Percentiles rank a stretch among this genome's conserved stretches.
These are phyloP conservation scores for Pythium periplocum DNA, from an alignment of 352 stramenopile species.

Conservation along the genomic window DNA sequence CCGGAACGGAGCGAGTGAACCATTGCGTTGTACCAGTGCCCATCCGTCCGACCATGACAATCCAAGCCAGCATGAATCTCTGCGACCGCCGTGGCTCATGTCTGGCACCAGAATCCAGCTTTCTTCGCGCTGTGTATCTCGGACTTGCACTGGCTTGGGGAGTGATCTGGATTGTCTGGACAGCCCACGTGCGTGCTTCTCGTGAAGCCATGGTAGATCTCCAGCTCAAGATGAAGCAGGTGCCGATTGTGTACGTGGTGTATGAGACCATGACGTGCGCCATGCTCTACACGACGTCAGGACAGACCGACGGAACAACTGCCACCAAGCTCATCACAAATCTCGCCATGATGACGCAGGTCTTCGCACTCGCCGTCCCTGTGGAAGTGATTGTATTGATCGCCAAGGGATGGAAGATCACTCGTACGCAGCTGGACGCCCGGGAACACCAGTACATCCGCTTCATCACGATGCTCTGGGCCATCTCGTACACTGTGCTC, in stretches of 20 bases:
- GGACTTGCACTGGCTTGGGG: slow-evolving; percentile 30
- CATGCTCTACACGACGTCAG: slow-evolving; percentile 26
- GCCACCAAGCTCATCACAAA: slow-evolving; percentile 32
- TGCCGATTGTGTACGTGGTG: slow-evolving; percentile 30
- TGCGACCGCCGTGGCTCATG: slow-evolving; percentile 37
- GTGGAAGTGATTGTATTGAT: slow-evolving; percentile 49
- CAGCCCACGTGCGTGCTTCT: slow-evolving; percentile 36
- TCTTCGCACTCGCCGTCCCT: slow-evolving; percentile 40
- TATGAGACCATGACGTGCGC: slow-evolving; percentile 25
- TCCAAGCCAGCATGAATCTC: slow-evolving; percentile 49
- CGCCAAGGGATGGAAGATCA: slow-evolving; percentile 73
- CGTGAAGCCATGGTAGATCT: slow-evolving; percentile 40
- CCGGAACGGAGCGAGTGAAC: slow-evolving; percentile 6
- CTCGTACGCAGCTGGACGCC: slow-evolving; percentile 27
- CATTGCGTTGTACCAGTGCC: slow-evolving; percentile 19
- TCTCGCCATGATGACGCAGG: slow-evolving; percentile 26
- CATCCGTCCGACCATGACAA: slow-evolving; percentile 25
- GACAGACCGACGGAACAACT: slow-evolving; percentile 22
- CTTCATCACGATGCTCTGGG: slow-evolving; percentile 46
- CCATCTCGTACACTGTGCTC: slow-evolving; percentile 33
- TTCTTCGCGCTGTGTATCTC: slow-evolving; percentile 29
- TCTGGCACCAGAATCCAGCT: slow-evolving; percentile 15
- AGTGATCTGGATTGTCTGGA: slow-evolving; percentile 34
- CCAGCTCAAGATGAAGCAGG: slow-evolving; percentile 49
- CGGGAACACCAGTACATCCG: slow-evolving; percentile 56